Conservation (phyloP, 352 stramenopile species). For the Phytopythium aichiense region DNA sequence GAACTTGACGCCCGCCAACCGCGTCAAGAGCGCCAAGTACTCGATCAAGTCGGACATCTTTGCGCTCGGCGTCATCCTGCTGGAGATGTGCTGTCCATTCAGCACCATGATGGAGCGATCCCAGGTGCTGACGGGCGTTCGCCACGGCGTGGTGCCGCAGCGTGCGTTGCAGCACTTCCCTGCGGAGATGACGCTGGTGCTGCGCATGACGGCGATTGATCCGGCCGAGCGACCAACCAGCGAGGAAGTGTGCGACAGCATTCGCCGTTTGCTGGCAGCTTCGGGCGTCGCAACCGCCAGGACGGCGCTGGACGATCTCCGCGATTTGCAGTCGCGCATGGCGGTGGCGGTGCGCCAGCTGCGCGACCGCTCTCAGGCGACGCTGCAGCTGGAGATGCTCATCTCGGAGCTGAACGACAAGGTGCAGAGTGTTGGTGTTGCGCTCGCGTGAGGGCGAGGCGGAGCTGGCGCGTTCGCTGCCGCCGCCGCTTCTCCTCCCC, state of each 20-base stretch:
- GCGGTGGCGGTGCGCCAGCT: constrained; percentile 48
- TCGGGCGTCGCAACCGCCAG: constrained; percentile 30
- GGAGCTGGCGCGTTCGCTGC: neutral
- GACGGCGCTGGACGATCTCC: constrained; percentile 58
- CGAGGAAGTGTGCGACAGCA: constrained; percentile 55
- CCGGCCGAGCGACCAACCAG: constrained; percentile 52
- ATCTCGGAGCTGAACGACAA: constrained; percentile 71
- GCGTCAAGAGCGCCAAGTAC: constrained; percentile 73
- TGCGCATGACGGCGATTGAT: constrained; percentile 75
- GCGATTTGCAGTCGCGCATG: constrained; percentile 44
- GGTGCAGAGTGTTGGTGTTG: constrained; percentile 54
- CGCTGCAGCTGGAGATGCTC: constrained; percentile 53
- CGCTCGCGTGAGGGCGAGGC: constrained; percentile 29
- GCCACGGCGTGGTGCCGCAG: constrained; percentile 75
- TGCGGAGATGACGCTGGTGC: constrained; percentile 66
- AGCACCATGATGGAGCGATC: constrained; percentile 85
- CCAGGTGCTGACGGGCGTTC: constrained; percentile 73
- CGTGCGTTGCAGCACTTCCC: constrained; percentile 55
- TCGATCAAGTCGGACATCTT: constrained; percentile 86
- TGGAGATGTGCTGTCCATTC: constrained; percentile 82
- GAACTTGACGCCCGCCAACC: constrained; percentile 32
- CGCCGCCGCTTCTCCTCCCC: neutral
- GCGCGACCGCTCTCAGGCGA: constrained; percentile 54
- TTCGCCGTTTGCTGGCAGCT: constrained; percentile 39
- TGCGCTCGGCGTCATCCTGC: constrained; percentile 73